These are phyloP conservation scores for Volvox reticuliferus DNA, from an alignment of 139 green algal genomes.

Conservation along the genomic window DNA sequence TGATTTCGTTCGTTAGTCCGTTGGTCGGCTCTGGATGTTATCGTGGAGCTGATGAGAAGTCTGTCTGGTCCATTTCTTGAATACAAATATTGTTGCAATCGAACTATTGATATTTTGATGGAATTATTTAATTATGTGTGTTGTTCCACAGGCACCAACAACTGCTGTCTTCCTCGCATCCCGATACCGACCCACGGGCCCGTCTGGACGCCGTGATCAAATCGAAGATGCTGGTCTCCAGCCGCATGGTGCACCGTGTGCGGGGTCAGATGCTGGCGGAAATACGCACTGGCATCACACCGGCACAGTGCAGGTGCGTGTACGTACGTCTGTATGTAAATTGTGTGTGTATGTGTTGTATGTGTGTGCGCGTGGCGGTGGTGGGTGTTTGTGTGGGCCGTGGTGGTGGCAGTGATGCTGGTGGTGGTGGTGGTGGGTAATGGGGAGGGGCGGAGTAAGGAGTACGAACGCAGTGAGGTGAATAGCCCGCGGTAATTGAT, in stretches of 20 bases:
- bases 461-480: background rate
- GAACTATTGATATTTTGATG: no score
- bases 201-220: background rate
- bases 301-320: background rate
- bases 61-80: background rate
- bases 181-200: background rate
- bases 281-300: background rate
- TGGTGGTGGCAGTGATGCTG: background rate
- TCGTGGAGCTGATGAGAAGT: background rate
- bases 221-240: background rate
- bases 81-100: no score
- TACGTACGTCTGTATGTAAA: background rate
- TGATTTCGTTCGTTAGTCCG: background rate
- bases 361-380: background rate
- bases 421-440: background rate
- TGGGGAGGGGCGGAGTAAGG: no score
- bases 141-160: background rate
- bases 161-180: background rate
- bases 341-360: background rate
- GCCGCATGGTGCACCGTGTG: background rate
- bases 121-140: no score
- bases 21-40: background rate
- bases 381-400: background rate
- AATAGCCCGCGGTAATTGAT: no score
- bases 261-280: background rate